These are phyloP conservation scores for Parietaria judaica DNA, from an alignment of 306 rosid species.

Conservation along the genomic window DNA sequence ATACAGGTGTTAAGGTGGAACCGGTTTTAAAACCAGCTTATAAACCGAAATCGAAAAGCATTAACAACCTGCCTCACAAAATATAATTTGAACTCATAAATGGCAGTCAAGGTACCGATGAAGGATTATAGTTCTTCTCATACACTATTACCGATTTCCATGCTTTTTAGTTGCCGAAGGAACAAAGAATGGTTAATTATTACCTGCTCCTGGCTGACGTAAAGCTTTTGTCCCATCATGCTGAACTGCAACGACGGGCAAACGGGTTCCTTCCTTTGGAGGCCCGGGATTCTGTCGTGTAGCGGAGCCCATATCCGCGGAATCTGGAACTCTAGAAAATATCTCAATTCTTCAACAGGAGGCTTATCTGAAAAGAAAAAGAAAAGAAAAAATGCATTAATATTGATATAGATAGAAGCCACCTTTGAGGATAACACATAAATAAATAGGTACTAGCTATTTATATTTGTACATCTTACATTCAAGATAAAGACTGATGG, in stretches of 20 bases:
- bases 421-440: too few relatives aligned
- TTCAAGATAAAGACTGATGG: constrained; percentile 80
- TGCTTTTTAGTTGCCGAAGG: too few relatives aligned
- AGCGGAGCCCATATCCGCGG: constrained; percentile 81
- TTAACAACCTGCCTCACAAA: neutral
- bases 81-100: neutral
- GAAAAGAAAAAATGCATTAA: too few relatives aligned
- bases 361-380: constrained; percentile 61
- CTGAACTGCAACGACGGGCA: constrained; percentile 95
- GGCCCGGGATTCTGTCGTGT: constrained; percentile 55
- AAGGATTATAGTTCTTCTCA: too few relatives aligned
- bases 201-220: constrained; percentile 94
- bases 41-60: too few relatives aligned
- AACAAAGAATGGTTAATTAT: neutral
- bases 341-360: constrained; percentile 85
- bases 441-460: neutral
- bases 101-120: neutral
- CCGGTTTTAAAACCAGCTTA: too few relatives aligned
- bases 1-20: too few relatives aligned
- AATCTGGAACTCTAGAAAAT: constrained; percentile 89
- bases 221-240: constrained; percentile 90
- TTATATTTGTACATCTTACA: constrained; percentile 39
- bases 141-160: too few relatives aligned
- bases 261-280: constrained; percentile 89
- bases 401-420: too few relatives aligned